These are phyloP conservation scores for Candida sanyaensis DNA, from an alignment of 1,139 yeast genomes.

Conservation along the genomic window DNA sequence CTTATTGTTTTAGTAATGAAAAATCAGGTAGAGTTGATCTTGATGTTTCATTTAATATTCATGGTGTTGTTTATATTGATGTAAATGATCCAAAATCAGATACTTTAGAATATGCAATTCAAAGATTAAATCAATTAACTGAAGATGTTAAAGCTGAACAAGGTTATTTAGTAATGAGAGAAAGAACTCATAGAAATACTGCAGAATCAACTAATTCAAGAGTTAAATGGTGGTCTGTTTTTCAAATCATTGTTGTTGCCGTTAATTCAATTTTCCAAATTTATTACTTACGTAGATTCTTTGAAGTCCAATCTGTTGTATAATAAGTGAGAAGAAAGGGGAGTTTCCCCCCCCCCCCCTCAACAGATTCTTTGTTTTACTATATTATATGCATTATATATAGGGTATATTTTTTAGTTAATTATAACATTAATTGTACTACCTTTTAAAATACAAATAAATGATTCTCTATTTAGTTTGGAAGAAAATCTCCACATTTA, in stretches of 20 bases:
- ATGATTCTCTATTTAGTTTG: no score
- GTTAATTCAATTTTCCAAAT: conserved; percentile 90
- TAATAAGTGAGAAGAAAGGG: conserved; percentile 28
- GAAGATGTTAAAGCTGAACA: conserved; percentile 91
- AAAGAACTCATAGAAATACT: conserved; percentile 96
- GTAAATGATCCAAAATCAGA: conserved; percentile 80
- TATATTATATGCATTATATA: no score
- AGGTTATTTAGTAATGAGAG: conserved; percentile 91
- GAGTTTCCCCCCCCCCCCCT: no score
- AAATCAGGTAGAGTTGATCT: conserved; percentile 69
- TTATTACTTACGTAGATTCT: conserved; percentile 89
- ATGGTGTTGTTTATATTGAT: conserved; percentile 88
- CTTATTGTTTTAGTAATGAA: conserved; percentile 92
- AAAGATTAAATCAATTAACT: conserved; percentile 72
- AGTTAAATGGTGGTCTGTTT: conserved; percentile 97
- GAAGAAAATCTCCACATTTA: no score
- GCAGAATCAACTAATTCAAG: conserved; percentile 97
- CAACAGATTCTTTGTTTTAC: no score
- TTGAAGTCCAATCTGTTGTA: conserved; percentile 89
- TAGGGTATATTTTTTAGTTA: no score
- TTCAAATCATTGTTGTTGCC: conserved; percentile 85
- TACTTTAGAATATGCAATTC: conserved; percentile 83
- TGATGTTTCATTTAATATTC: conserved; percentile 94
- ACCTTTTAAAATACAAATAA: no score
- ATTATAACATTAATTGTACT: no score